phyloP scores from a whole-genome alignment of 1,139 yeast species.

The Zygoascus meyerae region DNA sequence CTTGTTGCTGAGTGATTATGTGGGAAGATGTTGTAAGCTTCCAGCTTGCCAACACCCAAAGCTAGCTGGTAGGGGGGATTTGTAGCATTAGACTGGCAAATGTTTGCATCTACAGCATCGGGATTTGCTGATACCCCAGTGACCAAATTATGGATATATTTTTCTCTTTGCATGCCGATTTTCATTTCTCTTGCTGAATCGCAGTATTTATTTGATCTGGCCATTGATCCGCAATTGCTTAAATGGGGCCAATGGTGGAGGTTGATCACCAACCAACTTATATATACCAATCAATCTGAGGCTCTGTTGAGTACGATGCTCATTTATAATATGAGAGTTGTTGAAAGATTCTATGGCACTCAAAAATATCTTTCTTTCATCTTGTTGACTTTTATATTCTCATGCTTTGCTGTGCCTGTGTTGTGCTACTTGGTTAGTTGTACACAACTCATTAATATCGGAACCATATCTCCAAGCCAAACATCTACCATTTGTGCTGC shows the following conservation, averaged over 20 bases:
- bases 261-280: conserved; percentile 47
- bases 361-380: conserved; percentile 44
- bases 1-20: no score
- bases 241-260: conserved; percentile 69
- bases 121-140: conserved; percentile 62
- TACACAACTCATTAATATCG: conserved; percentile 11
- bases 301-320: conserved; percentile 48
- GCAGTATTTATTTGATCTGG: conserved; percentile 49
- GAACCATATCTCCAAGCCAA: conserved; percentile 52
- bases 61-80: background rate
- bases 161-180: conserved; percentile 45
- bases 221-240: conserved; percentile 54
- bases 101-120: conserved; percentile 41
- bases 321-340: conserved; percentile 53
- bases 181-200: conserved; percentile 49
- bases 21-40: no score
- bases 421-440: conserved; percentile 34
- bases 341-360: conserved; percentile 64
- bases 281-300: conserved; percentile 63
- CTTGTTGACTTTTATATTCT: conserved; percentile 31
- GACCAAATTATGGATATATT: conserved; percentile 42
- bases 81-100: conserved; percentile 12
- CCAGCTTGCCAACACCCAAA: background rate
- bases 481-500: conserved; percentile 56
- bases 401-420: conserved; percentile 27